A percentile compares a stretch with the other conserved stretches of the same genome.
Evolutionary conservation across 2,329 filamentous ascomycete genomes (phyloP).

Genomic region (Dactylellina leptospora): DNA sequence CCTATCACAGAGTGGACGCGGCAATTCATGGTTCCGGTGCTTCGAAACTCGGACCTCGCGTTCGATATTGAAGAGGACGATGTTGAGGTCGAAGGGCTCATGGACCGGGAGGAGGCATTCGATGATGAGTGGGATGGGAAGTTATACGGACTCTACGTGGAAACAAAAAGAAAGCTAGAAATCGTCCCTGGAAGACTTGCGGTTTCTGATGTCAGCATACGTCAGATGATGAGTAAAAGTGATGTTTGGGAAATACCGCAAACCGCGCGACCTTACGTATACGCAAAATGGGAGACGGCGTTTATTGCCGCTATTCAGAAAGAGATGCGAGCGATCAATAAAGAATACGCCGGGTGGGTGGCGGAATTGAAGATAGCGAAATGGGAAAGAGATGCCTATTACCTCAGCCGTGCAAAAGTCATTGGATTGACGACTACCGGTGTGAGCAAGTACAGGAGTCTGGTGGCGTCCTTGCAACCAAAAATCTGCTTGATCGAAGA

Average conservation of each 20-base stretch:
- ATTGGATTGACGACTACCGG: constrained; percentile 81
- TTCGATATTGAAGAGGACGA: constrained; percentile 70
- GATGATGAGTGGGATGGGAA: constrained; percentile 65
- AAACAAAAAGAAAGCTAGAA: constrained; percentile 13
- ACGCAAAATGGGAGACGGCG: constrained; percentile 70
- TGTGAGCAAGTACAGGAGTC: constrained; percentile 77
- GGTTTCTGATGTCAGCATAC: constrained; percentile 59
- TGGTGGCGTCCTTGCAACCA: constrained; percentile 73
- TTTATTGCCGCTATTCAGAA: constrained; percentile 64
- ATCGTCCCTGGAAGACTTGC: constrained; percentile 59
- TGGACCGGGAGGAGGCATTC: constrained; percentile 70
- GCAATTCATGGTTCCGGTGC: constrained; percentile 61
- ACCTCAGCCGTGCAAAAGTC: constrained; percentile 70
- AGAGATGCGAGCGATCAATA: constrained; percentile 65
- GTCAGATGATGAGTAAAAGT: constrained; percentile 60
- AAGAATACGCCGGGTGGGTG: constrained; percentile 65
- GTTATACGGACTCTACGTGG: constrained; percentile 61
- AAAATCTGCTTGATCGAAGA: constrained; percentile 79
- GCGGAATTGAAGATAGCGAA: constrained; percentile 67
- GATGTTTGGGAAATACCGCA: constrained; percentile 71
- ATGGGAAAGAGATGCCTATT: constrained; percentile 69
- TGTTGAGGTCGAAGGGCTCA: constrained; percentile 69
- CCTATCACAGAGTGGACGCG: constrained; percentile 69
- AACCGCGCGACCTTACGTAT: constrained; percentile 70
- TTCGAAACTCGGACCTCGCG: constrained; percentile 61